These are phyloP conservation scores for Beauveria bassiana DNA, from an alignment of 2,329 filamentous ascomycete genomes.

Conservation along the genomic window DNA sequence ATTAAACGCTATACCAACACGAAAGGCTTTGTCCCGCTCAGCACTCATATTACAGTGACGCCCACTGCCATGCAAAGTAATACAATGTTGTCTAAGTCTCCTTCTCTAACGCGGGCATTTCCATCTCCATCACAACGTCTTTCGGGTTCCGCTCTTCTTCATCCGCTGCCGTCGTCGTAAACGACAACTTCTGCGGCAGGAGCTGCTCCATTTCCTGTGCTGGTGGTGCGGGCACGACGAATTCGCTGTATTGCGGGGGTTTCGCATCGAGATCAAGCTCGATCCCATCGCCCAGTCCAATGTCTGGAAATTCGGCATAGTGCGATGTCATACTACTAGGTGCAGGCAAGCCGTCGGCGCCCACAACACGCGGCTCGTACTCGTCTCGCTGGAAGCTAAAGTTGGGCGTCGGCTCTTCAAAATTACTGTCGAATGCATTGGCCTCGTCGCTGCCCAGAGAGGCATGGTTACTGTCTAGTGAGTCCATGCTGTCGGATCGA, in stretches of 20 bases:
- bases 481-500: slow-evolving; percentile 36
- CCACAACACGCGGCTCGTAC: neutral
- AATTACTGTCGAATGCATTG: slow-evolving; percentile 20
- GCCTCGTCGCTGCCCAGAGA: slow-evolving; percentile 35
- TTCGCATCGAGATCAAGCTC: neutral
- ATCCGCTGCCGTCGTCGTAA: neutral
- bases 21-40: too few species aligned
- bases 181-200: neutral
- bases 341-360: neutral
- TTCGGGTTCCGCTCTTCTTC: neutral
- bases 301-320: neutral
- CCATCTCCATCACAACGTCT: neutral
- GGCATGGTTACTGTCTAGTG: slow-evolving; percentile 38
- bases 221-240: neutral
- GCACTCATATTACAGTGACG: neutral
- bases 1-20: neutral
- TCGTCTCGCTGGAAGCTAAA: slow-evolving; percentile 1
- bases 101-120: neutral
- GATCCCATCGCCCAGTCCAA: too few species aligned
- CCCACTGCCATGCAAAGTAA: neutral
- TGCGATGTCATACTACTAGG: neutral
- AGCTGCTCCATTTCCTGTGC: slow-evolving; percentile 6
- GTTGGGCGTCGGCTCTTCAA: slow-evolving; percentile 6
- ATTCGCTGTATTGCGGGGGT: neutral
- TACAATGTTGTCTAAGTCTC: neutral